phyloP scores from a whole-genome alignment of 1,284 basidiomycete genomes.

The Phaffia rhodozyma region DNA sequence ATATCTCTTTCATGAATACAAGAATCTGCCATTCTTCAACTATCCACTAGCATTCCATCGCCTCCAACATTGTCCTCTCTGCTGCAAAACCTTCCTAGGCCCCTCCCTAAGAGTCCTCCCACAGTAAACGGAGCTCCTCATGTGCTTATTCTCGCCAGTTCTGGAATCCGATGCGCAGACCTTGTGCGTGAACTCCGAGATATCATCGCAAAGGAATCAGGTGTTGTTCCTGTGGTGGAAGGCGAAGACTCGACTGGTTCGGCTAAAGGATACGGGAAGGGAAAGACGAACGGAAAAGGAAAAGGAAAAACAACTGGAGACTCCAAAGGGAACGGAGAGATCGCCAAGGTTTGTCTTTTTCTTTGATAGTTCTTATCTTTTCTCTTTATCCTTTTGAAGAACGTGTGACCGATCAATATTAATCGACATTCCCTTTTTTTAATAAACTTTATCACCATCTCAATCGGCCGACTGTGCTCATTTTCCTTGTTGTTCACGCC shows the following conservation, averaged over 20 bases:
- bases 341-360: constrained; percentile 32
- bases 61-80: background rate
- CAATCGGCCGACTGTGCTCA: background rate
- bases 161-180: constrained; percentile 36
- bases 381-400: background rate
- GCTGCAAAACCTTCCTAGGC: background rate
- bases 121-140: constrained; percentile 24
- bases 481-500: background rate
- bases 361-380: background rate
- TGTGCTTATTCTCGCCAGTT: constrained; percentile 32
- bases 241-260: constrained; percentile 18
- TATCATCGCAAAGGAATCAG: constrained; percentile 15
- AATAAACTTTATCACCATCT: background rate
- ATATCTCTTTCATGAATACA: background rate
- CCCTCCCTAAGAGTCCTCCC: constrained; percentile 5
- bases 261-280: background rate
- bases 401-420: background rate
- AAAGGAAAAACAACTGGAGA: constrained; percentile 1
- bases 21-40: background rate
- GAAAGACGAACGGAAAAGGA: background rate
- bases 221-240: constrained; percentile 2
- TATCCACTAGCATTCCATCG: background rate
- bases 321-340: constrained; percentile 27
- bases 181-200: constrained; percentile 32
- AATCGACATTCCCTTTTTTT: background rate